Evolutionary conservation across 2,329 filamentous ascomycete species (phyloP), one percentile per base, ranked within the genome.

Genomic region (Escovopsis sp.): DNA sequence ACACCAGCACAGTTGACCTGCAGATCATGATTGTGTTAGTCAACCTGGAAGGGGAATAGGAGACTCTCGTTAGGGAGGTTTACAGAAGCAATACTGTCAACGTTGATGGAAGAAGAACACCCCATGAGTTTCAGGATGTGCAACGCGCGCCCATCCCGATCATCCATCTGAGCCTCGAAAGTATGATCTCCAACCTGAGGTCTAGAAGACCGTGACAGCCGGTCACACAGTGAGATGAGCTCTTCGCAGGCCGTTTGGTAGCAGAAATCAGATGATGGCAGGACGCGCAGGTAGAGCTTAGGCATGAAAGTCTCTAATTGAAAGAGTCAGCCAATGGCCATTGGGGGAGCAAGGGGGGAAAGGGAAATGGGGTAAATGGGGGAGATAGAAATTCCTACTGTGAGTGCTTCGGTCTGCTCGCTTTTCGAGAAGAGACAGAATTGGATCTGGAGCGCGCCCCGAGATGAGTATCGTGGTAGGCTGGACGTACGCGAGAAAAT

Each of bases 1-100:
- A 88, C 88, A n/a, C 88, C 86, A 24, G 81, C 83, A 60, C 91
- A 96, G 3, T 85, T 84, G 38, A 94, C 67, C 65, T 79, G 42
- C 20, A 13, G n/a, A 31, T 7, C 27, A 9, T 30, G 11, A 11
- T 11, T 11, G 11, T 11, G 11, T 9, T 6, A 30, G 27, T 30
- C 27, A 9, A 11, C 27, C 27, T 9, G 27, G 27, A 11, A 9
- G 11, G 9, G 9, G 11, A 11, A 30, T 9, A 3, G 4, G 11
- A 7, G 27, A 8, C 11, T 30, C 3, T 30, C 29, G 42, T 20
- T 6, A 20, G 20, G 20, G 20, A 6, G 9, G 41, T 41, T 50
- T 56, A 84, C 80, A 2, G 86, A 84, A 11, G 83, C 57, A 6
- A 61, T 66, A 51, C 82, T 89, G 3, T 89, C 81, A 41, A 91